phyloP scores from a whole-genome alignment of 129 eudicot species.

The Tagetes erecta region DNA sequence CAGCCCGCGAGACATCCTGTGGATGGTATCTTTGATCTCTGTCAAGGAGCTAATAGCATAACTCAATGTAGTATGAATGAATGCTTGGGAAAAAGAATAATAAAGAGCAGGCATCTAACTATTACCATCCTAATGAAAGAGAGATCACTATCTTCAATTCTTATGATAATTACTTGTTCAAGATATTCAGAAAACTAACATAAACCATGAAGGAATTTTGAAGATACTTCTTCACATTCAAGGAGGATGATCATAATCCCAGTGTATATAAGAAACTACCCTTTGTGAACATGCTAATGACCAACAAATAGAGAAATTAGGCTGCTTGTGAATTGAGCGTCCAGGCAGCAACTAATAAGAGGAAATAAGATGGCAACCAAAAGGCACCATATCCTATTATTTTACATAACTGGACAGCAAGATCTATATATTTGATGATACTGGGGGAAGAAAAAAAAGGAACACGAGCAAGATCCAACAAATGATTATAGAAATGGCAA shows the following conservation, averaged over 20 bases:
- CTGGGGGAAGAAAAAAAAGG: background rate
- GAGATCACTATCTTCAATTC: constrained; percentile 20
- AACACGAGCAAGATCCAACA: constrained; percentile 1
- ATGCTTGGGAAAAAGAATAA: constrained; percentile 8
- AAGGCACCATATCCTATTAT: background rate
- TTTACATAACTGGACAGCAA: constrained; percentile 13
- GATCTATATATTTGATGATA: background rate
- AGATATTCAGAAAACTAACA: background rate
- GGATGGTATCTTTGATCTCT: constrained; percentile 73
- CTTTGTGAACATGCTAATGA: background rate
- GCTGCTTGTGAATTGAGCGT: background rate
- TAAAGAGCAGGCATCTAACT: background rate
- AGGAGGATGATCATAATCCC: background rate
- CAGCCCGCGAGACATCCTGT: constrained; percentile 89
- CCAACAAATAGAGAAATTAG: background rate
- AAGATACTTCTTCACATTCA: background rate
- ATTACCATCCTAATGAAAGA: background rate
- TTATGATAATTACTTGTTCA: constrained; percentile 13
- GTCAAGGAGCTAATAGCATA: constrained; percentile 56
- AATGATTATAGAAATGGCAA: constrained; percentile 15
- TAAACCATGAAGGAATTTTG: background rate
- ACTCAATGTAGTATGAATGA: constrained; percentile 22
- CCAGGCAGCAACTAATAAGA: background rate
- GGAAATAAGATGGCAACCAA: constrained; percentile 11
- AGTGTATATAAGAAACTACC: background rate